These are phyloP conservation scores for Podospora tetraspora DNA, from an alignment of 495 filamentous ascomycete genomes.

Conservation along the genomic window DNA sequence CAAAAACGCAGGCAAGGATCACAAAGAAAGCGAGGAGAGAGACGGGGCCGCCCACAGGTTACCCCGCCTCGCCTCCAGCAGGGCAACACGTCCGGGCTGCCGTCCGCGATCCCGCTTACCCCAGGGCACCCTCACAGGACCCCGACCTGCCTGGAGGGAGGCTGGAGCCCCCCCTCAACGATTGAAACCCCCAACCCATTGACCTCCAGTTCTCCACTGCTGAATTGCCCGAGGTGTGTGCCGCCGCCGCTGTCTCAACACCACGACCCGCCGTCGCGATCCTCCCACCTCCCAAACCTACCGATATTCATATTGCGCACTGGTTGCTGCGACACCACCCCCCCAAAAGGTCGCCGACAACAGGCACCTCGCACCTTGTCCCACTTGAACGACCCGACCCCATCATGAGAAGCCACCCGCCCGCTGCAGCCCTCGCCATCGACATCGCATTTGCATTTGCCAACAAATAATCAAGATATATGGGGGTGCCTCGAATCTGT, in stretches of 20 bases:
- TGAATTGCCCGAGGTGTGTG: neutral
- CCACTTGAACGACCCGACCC: neutral
- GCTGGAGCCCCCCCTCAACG: neutral
- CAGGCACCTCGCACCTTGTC: too few relatives aligned
- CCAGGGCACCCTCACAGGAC: neutral
- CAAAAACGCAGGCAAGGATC: neutral
- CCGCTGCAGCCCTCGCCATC: constrained; percentile 22
- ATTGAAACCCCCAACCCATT: neutral
- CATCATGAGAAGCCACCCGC: constrained; percentile 31
- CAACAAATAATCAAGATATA: constrained; percentile 37
- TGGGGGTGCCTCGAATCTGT: constrained; percentile 9
- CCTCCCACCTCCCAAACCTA: neutral
- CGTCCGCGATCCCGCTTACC: neutral
- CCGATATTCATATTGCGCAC: neutral
- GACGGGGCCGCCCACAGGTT: neutral
- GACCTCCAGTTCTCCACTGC: neutral
- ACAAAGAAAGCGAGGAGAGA: neutral
- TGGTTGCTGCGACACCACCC: neutral
- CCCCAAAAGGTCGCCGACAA: neutral
- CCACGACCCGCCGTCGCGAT: neutral
- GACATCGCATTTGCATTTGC: constrained; percentile 20
- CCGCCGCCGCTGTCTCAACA: neutral
- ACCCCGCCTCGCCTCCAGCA: neutral
- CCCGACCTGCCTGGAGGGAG: neutral
- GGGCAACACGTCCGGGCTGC: neutral